phyloP scores from a whole-genome alignment of 352 stramenopile species.

The Pythium aquatile region DNA sequence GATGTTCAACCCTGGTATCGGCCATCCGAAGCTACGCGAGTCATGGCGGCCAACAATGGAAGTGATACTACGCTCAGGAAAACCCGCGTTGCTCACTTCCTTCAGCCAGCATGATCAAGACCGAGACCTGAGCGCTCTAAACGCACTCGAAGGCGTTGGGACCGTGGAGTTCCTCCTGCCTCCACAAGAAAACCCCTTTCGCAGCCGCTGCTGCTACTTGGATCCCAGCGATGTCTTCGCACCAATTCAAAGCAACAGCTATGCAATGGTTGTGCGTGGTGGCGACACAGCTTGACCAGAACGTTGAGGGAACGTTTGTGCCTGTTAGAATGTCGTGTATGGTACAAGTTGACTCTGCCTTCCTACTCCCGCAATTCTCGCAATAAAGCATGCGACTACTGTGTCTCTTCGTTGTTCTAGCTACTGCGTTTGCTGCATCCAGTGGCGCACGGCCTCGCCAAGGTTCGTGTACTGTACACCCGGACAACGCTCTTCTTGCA shows the following conservation, averaged over 20 bases:
- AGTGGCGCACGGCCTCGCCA: slow-evolving; percentile 61
- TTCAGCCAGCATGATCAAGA: slow-evolving; percentile 65
- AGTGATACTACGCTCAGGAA: slow-evolving; percentile 38
- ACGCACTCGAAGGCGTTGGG: slow-evolving; percentile 26
- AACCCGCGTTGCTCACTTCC: slow-evolving; percentile 57
- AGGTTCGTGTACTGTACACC: slow-evolving; percentile 35
- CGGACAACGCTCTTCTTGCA: slow-evolving; percentile 46
- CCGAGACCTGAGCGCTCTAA: slow-evolving; percentile 48
- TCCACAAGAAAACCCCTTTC: slow-evolving; percentile 57
- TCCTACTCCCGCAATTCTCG: neutral
- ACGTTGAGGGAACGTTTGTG: neutral
- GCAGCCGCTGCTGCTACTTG: slow-evolving; percentile 56
- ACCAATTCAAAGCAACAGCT: slow-evolving; percentile 57
- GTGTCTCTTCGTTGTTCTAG: neutral
- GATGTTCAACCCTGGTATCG: slow-evolving; percentile 73
- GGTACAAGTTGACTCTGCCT: neutral
- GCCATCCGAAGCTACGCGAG: slow-evolving; percentile 43
- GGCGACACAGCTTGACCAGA: neutral
- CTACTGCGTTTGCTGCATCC: slow-evolving; percentile 61
- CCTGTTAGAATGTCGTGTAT: neutral
- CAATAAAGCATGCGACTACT: no score
- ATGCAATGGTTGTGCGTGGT: slow-evolving; percentile 53
- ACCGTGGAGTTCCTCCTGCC: slow-evolving; percentile 30
- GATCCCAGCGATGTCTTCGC: slow-evolving; percentile 33
- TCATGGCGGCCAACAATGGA: slow-evolving; percentile 59